Conservation (phyloP, 2,329 filamentous ascomycete genomes). For the Fusarium keratoplasticum region DNA sequence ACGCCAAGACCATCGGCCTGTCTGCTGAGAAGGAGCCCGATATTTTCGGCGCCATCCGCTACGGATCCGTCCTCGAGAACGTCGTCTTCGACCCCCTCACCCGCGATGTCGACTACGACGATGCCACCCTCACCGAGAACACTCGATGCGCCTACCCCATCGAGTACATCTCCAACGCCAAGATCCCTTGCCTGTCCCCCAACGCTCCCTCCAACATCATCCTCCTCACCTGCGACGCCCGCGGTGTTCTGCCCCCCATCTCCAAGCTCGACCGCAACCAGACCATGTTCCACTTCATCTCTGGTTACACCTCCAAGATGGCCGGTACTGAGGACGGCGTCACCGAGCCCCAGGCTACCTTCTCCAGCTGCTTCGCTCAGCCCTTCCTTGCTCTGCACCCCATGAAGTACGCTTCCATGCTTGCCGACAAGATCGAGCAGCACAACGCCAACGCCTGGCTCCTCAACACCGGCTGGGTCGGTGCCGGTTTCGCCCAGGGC, state of each 20-base stretch:
- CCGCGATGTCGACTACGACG: conserved; percentile 94
- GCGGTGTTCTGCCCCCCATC: conserved; percentile 96
- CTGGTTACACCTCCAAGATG: conserved; percentile 99
- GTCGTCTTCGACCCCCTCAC: conserved; percentile 95
- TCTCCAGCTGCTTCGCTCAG: conserved; percentile 99
- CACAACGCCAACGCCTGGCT: conserved; percentile 98
- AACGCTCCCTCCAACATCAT: conserved; percentile 97
- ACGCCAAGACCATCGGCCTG: conserved; percentile 98
- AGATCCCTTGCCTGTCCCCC: conserved; percentile 92
- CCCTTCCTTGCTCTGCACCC: conserved; percentile 98
- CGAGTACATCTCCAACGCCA: conserved; percentile 98
- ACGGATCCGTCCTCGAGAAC: conserved; percentile 98
- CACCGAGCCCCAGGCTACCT: conserved; percentile 96
- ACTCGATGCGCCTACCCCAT: conserved; percentile 98
- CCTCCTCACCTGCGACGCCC: conserved; percentile 96
- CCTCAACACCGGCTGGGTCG: conserved; percentile 98
- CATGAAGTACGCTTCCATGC: conserved; percentile 99
- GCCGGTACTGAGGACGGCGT: conserved; percentile 97
- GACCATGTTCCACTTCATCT: conserved; percentile 99
- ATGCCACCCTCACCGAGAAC: conserved; percentile 95
- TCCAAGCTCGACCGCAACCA: conserved; percentile 94
- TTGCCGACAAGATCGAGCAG: conserved; percentile 95
- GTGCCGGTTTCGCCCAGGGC: conserved; percentile 88
- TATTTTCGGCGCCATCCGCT: conserved; percentile 95
- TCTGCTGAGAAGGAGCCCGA: conserved; percentile 99